Percentiles rank a stretch among this genome's conserved stretches.
Conservation (phyloP, 805 yeast genomes). For the Zygosaccharomyces bisporus region DNA sequence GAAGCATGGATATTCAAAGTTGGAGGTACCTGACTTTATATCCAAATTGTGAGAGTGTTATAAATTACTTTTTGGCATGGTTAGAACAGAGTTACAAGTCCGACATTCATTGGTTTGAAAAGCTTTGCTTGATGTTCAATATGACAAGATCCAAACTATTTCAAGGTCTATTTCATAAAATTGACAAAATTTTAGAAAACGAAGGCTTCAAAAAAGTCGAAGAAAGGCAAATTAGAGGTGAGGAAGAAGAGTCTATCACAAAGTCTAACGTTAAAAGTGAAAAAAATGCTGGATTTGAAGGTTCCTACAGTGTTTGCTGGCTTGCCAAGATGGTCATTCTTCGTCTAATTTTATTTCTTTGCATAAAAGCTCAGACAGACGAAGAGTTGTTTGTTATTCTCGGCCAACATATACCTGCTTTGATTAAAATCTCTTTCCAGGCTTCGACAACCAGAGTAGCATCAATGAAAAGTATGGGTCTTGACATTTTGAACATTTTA, state of each 20-base stretch:
- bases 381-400: conserved; percentile 8
- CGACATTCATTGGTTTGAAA: conserved; percentile 51
- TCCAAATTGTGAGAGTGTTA: conserved; percentile 44
- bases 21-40: conserved; percentile 56
- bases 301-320: conserved; percentile 40
- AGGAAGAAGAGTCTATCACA: conserved; percentile 46
- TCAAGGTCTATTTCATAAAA: conserved; percentile 41
- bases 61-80: conserved; percentile 55
- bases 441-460: conserved; percentile 72
- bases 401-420: conserved; percentile 49
- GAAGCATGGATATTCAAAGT: conserved; percentile 47
- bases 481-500: conserved; percentile 60
- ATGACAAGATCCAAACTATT: conserved; percentile 43
- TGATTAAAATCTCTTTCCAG: conserved; percentile 73
- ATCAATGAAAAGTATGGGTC: conserved; percentile 59
- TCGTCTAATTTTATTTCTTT: conserved; percentile 30
- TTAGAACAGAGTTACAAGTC: conserved; percentile 46
- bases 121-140: conserved; percentile 48
- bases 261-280: conserved; percentile 17
- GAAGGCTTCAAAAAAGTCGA: conserved; percentile 33
- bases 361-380: conserved; percentile 8
- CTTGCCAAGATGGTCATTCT: conserved; percentile 40
- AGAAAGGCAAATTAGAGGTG: conserved; percentile 41
- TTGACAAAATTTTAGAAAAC: conserved; percentile 41
- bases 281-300: conserved; percentile 20